Percentiles rank a stretch among this genome's conserved stretches.
Evolutionary conservation across 441 rosid genomes (phyloP).

Genomic region (Sinapis alba): DNA sequence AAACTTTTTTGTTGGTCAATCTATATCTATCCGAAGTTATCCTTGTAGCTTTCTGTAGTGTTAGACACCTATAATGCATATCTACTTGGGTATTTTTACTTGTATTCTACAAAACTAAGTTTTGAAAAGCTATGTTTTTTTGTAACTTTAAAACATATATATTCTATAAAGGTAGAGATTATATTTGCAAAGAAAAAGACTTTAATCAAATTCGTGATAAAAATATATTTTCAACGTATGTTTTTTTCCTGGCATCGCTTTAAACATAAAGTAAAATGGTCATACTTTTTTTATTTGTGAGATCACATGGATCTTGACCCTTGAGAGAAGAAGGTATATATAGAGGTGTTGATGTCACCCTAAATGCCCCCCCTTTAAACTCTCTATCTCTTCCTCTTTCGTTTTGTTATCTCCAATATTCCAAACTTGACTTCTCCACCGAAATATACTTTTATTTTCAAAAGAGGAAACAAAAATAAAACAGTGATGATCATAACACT

Average conservation of each 20-base stretch:
- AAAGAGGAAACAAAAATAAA: background rate
- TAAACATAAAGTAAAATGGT: conserved; percentile 17
- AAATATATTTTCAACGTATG: conserved; percentile 14
- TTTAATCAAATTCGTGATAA: conserved; percentile 21
- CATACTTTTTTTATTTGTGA: conserved; percentile 15
- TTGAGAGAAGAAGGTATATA: conserved; percentile 35
- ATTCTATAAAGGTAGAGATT: background rate
- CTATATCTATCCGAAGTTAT: background rate
- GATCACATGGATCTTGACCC: conserved; percentile 32
- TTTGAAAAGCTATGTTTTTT: background rate
- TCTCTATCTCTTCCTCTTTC: conserved; percentile 22
- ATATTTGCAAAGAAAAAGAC: background rate
- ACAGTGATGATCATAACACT: conserved; percentile 31
- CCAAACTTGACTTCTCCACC: conserved; percentile 33
- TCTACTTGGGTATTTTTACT: conserved; percentile 16
- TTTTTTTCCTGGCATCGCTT: conserved; percentile 20
- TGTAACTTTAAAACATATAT: background rate
- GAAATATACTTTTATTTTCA: conserved; percentile 23
- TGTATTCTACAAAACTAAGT: conserved; percentile 4
- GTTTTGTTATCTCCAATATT: conserved; percentile 19
- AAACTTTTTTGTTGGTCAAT: conserved; percentile 14
- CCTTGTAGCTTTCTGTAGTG: conserved; percentile 12
- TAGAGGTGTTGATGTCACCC: conserved; percentile 34
- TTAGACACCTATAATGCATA: conserved; percentile 7
- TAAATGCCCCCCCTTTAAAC: conserved; percentile 15